Conservation (phyloP, 495 filamentous ascomycete genomes). For the Entonaema liquescens region DNA sequence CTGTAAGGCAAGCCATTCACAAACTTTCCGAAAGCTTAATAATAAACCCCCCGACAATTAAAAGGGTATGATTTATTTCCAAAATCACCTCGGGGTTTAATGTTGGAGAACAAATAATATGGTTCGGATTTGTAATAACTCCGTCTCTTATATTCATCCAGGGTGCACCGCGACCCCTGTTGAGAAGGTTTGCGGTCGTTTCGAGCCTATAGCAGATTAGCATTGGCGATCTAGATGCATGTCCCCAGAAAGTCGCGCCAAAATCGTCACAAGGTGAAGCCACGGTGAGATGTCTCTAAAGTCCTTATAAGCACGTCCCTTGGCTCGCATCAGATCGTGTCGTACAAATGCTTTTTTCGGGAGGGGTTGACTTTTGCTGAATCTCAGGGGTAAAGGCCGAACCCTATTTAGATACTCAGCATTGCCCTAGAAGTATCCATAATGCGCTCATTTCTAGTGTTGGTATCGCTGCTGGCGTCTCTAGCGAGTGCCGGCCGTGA, state of each 20-base stretch:
- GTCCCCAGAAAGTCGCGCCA: not conserved
- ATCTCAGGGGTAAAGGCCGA: not conserved
- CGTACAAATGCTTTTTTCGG: not conserved
- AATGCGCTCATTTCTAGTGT: not conserved
- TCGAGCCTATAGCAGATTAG: conserved; percentile 9
- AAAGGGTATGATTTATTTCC: not conserved
- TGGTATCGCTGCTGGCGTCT: not conserved
- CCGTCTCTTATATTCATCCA: not conserved
- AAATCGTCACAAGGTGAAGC: not conserved
- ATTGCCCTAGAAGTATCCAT: not conserved
- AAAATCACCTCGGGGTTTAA: not conserved
- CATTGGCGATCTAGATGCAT: not conserved
- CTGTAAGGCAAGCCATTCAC: too few relatives aligned
- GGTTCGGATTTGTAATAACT: not conserved
- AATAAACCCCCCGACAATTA: not conserved
- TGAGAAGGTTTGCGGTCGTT: conserved; percentile 8
- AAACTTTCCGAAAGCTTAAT: not conserved
- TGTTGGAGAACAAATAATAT: not conserved
- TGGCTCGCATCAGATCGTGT: not conserved
- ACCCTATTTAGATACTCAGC: not conserved
- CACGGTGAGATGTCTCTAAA: not conserved
- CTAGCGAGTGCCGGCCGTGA: conserved; percentile 7
- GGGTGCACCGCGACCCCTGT: not conserved
- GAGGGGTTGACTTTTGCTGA: not conserved
- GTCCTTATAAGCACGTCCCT: not conserved